These are phyloP conservation scores for Chiua virens DNA, from an alignment of 768 basidiomycete species.

Conservation along the genomic window DNA sequence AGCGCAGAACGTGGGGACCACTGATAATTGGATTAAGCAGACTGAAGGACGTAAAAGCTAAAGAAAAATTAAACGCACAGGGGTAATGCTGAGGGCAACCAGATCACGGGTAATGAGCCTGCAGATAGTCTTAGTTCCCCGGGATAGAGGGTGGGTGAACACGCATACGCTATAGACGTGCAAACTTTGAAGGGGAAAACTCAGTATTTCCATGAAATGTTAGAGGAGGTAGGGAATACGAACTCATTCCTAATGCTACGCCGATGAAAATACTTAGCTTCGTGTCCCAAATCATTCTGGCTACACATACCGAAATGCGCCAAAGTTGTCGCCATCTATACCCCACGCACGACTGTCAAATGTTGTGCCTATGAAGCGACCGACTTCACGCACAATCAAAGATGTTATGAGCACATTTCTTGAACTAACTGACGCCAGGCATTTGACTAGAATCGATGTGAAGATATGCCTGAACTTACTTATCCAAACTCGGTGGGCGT, in stretches of 20 bases:
- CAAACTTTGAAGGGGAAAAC: neutral
- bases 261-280: no score
- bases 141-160: neutral
- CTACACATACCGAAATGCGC: no score
- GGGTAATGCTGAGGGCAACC: neutral
- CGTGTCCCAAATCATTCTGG: no score
- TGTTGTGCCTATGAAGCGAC: no score
- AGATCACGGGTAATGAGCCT: neutral
- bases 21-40: neutral
- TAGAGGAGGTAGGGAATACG: neutral
- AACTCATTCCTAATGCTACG: neutral
- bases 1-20: slow-evolving; percentile 30
- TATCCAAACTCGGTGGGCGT: no score
- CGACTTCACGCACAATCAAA: no score
- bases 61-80: neutral
- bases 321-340: no score
- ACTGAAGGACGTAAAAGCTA: neutral
- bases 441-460: no score
- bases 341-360: no score
- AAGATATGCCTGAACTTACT: no score
- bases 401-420: no score
- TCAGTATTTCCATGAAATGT: neutral
- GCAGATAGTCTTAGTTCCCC: neutral
- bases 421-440: no score
- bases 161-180: neutral